phyloP scores from a whole-genome alignment of 2,329 filamentous ascomycete genomes.

The Paecilomyces fulvus region DNA sequence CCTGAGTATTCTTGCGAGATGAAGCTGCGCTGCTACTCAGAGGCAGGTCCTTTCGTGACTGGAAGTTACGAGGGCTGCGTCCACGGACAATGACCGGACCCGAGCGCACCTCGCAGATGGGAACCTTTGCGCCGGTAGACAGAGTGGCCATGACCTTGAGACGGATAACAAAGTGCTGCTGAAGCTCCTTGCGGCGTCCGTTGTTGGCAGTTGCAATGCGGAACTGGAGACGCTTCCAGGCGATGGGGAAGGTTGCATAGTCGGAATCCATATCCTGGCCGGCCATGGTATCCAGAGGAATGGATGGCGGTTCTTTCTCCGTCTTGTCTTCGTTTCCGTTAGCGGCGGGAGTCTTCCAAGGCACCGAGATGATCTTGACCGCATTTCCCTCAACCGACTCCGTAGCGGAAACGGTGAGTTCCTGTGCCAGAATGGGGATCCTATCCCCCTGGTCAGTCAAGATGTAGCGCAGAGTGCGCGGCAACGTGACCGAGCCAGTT shows the following conservation, averaged over 20 bases:
- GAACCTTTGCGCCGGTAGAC: constrained; percentile 70
- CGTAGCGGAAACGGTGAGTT: constrained; percentile 82
- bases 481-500: constrained; percentile 76
- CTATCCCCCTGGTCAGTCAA: constrained; percentile 77
- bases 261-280: constrained; percentile 69
- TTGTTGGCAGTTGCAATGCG: constrained; percentile 95
- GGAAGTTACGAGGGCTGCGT: constrained; percentile 88
- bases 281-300: constrained; percentile 61
- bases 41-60: constrained; percentile 85
- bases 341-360: constrained; percentile 91
- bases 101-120: constrained; percentile 75
- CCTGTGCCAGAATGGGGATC: constrained; percentile 71
- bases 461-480: constrained; percentile 68
- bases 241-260: constrained; percentile 82
- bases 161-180: constrained; percentile 89
- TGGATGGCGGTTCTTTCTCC: constrained; percentile 79
- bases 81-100: constrained; percentile 90
- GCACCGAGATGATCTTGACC: constrained; percentile 90
- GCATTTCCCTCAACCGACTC: constrained; percentile 90
- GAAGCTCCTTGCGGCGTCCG: constrained; percentile 83
- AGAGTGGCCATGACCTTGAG: constrained; percentile 79
- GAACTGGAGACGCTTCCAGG: constrained; percentile 90
- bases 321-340: constrained; percentile 61
- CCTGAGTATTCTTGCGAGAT: constrained; percentile 59
- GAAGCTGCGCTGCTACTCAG: constrained; percentile 71